Conservation (phyloP, 352 stramenopile genomes). For the Plasmopara muralis region DNA sequence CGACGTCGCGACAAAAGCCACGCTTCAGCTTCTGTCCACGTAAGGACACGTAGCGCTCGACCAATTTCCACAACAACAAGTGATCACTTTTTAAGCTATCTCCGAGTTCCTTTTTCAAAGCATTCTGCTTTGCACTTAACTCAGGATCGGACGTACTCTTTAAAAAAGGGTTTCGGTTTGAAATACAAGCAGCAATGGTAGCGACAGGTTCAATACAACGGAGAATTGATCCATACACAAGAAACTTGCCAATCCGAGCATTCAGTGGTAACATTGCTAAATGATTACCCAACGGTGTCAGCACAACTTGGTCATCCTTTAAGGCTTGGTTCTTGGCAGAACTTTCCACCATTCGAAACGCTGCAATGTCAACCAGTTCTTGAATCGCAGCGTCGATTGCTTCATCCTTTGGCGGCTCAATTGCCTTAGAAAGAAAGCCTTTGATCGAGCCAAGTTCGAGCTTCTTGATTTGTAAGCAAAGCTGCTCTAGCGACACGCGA, state of each 20-base stretch:
- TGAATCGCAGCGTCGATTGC: slow-evolving; percentile 89
- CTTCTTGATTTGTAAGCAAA: slow-evolving; percentile 86
- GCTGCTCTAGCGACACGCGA: slow-evolving; percentile 75
- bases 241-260: slow-evolving; percentile 82
- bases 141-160: slow-evolving; percentile 65
- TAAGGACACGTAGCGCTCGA: slow-evolving; percentile 60
- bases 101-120: slow-evolving; percentile 61
- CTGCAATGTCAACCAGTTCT: slow-evolving; percentile 86
- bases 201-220: slow-evolving; percentile 77
- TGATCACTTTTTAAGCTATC: slow-evolving; percentile 70
- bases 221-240: slow-evolving; percentile 84
- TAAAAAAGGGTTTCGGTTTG: slow-evolving; percentile 71
- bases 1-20: slow-evolving; percentile 59
- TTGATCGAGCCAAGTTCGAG: slow-evolving; percentile 69
- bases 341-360: slow-evolving; percentile 46
- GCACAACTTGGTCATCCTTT: slow-evolving; percentile 43
- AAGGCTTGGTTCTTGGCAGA: slow-evolving; percentile 12
- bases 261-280: slow-evolving; percentile 79
- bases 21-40: slow-evolving; percentile 49
- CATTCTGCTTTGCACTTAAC: slow-evolving; percentile 45
- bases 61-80: slow-evolving; percentile 65
- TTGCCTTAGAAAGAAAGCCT: slow-evolving; percentile 66
- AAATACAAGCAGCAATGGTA: slow-evolving; percentile 78
- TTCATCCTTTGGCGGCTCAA: slow-evolving; percentile 89
- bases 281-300: slow-evolving; percentile 92